Percentiles rank a stretch among this genome's conserved stretches.
These are phyloP conservation scores for Talaromyces piceae DNA, from an alignment of 2,329 filamentous ascomycete genomes.

Conservation along the genomic window DNA sequence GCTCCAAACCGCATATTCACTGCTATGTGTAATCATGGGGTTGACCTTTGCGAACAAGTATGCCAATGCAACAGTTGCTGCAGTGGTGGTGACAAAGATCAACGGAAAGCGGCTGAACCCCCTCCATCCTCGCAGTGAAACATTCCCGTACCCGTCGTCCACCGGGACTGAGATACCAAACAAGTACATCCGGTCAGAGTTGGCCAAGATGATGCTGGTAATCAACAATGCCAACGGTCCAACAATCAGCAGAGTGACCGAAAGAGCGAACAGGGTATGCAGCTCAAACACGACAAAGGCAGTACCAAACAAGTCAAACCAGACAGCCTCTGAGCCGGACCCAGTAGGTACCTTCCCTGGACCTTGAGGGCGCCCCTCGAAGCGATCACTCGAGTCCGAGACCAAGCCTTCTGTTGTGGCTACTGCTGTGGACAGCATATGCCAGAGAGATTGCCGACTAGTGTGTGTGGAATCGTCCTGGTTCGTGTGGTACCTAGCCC, in stretches of 20 bases:
- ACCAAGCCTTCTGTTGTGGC: slow-evolving; percentile 66
- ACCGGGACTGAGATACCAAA: slow-evolving; percentile 62
- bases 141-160: slow-evolving; percentile 52
- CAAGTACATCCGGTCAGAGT: slow-evolving; percentile 77
- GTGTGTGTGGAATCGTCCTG: slow-evolving; percentile 80
- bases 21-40: slow-evolving; percentile 85
- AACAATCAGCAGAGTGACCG: slow-evolving; percentile 72
- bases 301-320: slow-evolving; percentile 86
- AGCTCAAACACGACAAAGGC: slow-evolving; percentile 72
- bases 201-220: slow-evolving; percentile 61
- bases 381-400: slow-evolving; percentile 58
- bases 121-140: slow-evolving; percentile 65
- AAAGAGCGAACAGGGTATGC: slow-evolving; percentile 79
- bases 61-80: slow-evolving; percentile 62
- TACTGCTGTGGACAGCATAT: slow-evolving; percentile 84
- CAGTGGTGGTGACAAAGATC: slow-evolving; percentile 60
- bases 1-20: slow-evolving; percentile 76
- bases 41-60: slow-evolving; percentile 76
- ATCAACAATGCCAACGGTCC: slow-evolving; percentile 66
- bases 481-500: slow-evolving; percentile 82
- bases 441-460: slow-evolving; percentile 63
- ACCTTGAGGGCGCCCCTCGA: slow-evolving; percentile 53
- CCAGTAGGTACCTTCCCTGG: slow-evolving; percentile 60
- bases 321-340: slow-evolving; percentile 64
- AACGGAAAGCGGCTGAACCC: slow-evolving; percentile 81